A percentile compares a stretch with the other conserved stretches of the same genome.
Evolutionary conservation across 1,284 basidiomycete species (phyloP).

Genomic region (Mycosarcoma mackinlayi): DNA sequence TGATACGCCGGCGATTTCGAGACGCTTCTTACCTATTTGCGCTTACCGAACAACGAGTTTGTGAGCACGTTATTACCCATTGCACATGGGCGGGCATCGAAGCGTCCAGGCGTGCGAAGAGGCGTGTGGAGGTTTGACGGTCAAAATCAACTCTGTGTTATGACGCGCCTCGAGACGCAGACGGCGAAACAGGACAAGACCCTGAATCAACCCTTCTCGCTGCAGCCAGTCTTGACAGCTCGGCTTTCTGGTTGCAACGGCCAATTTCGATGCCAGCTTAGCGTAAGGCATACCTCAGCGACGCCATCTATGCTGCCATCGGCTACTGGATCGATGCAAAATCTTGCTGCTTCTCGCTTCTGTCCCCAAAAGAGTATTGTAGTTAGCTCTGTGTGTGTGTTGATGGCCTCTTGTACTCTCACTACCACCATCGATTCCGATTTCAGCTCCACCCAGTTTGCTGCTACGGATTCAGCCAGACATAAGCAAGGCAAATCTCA

Average conservation of each 20-base stretch:
- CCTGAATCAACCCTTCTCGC: conserved; percentile 37
- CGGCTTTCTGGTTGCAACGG: background rate
- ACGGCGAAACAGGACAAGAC: conserved; percentile 14
- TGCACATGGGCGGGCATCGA: background rate
- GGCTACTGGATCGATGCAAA: background rate
- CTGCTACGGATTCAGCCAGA: no score
- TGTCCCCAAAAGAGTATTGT: background rate
- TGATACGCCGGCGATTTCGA: no score
- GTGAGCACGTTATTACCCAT: no score
- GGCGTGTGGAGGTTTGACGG: conserved; percentile 25
- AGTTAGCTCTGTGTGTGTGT: no score
- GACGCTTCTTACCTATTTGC: no score
- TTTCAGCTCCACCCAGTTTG: no score
- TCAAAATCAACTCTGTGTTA: conserved; percentile 9
- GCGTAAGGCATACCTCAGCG: conserved; percentile 15
- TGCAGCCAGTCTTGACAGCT: conserved; percentile 43
- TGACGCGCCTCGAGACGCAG: conserved; percentile 24
- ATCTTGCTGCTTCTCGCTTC: background rate
- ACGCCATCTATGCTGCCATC: background rate
- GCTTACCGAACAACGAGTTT: no score
- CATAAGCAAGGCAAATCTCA: no score
- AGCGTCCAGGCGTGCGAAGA: background rate
- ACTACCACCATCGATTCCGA: background rate
- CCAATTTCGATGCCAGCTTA: conserved; percentile 27
- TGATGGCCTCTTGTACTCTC: background rate